Conservation (phyloP, 2,329 filamentous ascomycete species). For the Alternaria arborescens region DNA sequence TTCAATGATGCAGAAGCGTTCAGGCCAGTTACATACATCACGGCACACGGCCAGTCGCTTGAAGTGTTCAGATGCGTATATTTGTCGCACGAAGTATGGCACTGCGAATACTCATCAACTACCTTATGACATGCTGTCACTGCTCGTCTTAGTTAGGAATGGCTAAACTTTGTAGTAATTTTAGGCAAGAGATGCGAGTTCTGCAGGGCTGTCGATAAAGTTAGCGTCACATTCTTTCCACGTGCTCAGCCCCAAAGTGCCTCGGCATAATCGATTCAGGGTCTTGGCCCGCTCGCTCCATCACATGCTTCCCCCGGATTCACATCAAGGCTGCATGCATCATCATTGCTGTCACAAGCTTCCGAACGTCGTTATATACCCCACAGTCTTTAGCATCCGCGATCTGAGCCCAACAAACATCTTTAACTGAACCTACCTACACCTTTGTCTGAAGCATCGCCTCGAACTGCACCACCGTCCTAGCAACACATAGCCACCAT, state of each 20-base stretch:
- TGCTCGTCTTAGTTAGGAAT: neutral
- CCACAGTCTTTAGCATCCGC: constrained; percentile 8
- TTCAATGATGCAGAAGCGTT: neutral
- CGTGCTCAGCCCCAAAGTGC: constrained; percentile 26
- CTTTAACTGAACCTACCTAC: neutral
- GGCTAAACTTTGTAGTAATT: neutral
- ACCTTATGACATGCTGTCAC: neutral
- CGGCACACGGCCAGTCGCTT: neutral
- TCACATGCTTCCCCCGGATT: constrained; percentile 38
- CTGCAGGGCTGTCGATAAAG: neutral
- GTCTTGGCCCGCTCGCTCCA: constrained; percentile 18
- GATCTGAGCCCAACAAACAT: neutral
- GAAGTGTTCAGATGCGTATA: neutral
- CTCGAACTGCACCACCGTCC: neutral
- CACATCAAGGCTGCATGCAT: constrained; percentile 9
- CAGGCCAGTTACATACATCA: neutral
- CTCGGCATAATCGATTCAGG: constrained; percentile 25
- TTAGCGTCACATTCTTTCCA: constrained; percentile 12
- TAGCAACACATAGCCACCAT: constrained; percentile 30
- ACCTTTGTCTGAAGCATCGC: neutral
- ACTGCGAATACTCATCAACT: neutral
- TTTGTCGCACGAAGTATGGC: neutral
- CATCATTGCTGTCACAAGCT: constrained; percentile 35
- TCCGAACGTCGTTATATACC: constrained; percentile 32
- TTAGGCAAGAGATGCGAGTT: constrained; percentile 15